Evolutionary conservation across 768 basidiomycete genomes (phyloP), one percentile per base, ranked within the genome.

Genomic region (Dioszegia aurantiaca): DNA sequence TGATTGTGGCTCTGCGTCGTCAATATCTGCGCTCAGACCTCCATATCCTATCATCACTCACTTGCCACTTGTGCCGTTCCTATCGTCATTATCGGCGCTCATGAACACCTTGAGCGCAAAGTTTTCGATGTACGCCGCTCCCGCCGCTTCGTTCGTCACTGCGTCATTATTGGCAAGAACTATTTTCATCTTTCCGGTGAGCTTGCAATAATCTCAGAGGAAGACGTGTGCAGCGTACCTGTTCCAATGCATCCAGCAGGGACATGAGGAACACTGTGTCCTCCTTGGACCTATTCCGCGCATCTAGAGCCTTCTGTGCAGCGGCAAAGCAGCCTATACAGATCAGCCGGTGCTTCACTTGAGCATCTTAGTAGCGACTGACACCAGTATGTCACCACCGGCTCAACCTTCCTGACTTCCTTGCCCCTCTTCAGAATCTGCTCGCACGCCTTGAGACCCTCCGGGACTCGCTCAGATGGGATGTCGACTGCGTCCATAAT

Each of bases 301-400:
- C 61, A 37, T 82, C 80, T 68, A 87, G 79, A 86, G 90, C 93
- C 75, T n/a, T 47, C 51, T 17, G 39, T 14, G 23, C 26, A 24
- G 54, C 39, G 54, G 54, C 49, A 19, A 45, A 47, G 47, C 26
- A 21, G 31, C 39, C 54, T 37, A 40, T 4, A 26, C 14, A 36
- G 6, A 19, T 27, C 43, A 51, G 33, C 49, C 42, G 12, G n/a
- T 21, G 19, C 27, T 43, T 16, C 6, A 42, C 2, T 10, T 23
- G 36, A n/a, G 23, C 26, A 12, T 33, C 4, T 0, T 24, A 16
- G 30, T 23, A 3, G 36, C 24, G 12, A 80, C 89, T 64, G 77
- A 94, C 94, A 93, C 93, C 94, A 99, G 74, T 98, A 98, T 4
- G 89, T 83, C 70, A 98, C 84, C 52, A 93, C 80, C 4, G 90